phyloP scores from a whole-genome alignment of 139 green algal genomes.

The Chlamydomonas asymmetrica region DNA sequence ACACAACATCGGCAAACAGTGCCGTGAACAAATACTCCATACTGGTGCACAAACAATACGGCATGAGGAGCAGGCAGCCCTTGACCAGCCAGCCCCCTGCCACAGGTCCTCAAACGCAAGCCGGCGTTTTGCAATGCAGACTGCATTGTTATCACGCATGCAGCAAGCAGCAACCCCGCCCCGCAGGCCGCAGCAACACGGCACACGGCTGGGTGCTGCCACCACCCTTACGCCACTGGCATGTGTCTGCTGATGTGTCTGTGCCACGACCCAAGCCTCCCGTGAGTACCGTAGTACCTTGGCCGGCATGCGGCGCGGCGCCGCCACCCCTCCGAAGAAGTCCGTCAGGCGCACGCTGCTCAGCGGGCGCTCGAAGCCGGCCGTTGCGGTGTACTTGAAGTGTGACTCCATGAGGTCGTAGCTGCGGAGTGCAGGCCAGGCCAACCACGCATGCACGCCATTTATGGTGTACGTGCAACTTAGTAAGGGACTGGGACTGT shows the following conservation, averaged over 20 bases:
- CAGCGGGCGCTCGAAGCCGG: neutral
- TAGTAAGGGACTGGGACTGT: neutral
- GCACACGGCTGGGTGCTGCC: too few relatives aligned
- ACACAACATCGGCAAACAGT: neutral
- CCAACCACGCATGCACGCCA: neutral
- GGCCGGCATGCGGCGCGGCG: neutral
- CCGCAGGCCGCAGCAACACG: neutral
- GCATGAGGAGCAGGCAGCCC: too few relatives aligned
- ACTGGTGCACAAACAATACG: too few relatives aligned
- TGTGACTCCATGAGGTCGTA: constrained; percentile 29
- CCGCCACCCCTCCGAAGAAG: constrained; percentile 34
- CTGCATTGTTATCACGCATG: neutral
- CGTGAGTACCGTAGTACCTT: neutral
- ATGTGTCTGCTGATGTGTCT: neutral
- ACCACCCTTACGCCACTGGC: neutral
- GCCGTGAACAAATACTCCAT: too few relatives aligned
- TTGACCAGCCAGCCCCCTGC: too few relatives aligned
- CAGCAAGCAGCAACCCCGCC: neutral
- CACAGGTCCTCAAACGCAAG: too few relatives aligned
- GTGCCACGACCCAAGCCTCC: neutral
- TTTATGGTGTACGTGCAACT: neutral
- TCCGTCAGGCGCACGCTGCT: constrained; percentile 26
- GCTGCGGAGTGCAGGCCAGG: neutral
- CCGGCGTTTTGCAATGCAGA: too few relatives aligned
- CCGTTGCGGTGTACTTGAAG: constrained; percentile 22